phyloP scores from a whole-genome alignment of 2,329 filamentous ascomycete genomes.

The Aspergillus persii region DNA sequence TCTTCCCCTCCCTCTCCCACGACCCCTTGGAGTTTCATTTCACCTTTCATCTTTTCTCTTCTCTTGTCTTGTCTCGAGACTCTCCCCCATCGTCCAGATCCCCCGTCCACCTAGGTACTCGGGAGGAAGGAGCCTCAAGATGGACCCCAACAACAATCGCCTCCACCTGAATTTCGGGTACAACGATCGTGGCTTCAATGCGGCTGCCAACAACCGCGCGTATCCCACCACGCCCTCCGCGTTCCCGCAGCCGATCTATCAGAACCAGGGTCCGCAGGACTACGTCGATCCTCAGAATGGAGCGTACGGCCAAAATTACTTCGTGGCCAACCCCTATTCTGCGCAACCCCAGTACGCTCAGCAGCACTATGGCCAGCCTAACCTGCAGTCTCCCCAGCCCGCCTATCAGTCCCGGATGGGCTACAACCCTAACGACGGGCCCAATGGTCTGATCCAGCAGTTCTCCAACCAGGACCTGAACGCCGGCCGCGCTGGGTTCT shows the following conservation, averaged over 20 bases:
- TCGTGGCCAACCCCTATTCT: slow-evolving; percentile 59
- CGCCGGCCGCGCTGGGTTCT: slow-evolving; percentile 66
- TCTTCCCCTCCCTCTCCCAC: neutral
- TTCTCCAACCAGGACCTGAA: slow-evolving; percentile 95
- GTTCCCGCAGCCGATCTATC: slow-evolving; percentile 86
- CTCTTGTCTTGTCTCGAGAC: slow-evolving; percentile 1
- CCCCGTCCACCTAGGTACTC: slow-evolving; percentile 29
- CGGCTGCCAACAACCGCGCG: slow-evolving; percentile 60
- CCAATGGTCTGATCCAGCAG: slow-evolving; percentile 88
- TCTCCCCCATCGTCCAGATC: slow-evolving; percentile 6
- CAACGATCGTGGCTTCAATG: slow-evolving; percentile 63
- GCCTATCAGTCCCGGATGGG: slow-evolving; percentile 52
- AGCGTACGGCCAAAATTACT: slow-evolving; percentile 54
- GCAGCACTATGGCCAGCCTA: slow-evolving; percentile 52
- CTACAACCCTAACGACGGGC: slow-evolving; percentile 70
- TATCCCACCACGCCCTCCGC: slow-evolving; percentile 92
- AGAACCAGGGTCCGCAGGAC: slow-evolving; percentile 59
- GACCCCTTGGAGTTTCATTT: slow-evolving; percentile 4
- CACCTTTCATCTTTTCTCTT: slow-evolving; percentile 9
- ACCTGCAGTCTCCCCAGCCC: slow-evolving; percentile 56
- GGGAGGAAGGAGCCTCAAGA: slow-evolving; percentile 51
- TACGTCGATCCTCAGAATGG: slow-evolving; percentile 54
- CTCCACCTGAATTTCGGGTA: slow-evolving; percentile 50
- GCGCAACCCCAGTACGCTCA: slow-evolving; percentile 52
- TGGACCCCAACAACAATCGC: slow-evolving; percentile 55